Percentiles rank a stretch among this genome's conserved stretches.
Conservation (phyloP, 257 asterid species). For the Solanum paucissectum region DNA sequence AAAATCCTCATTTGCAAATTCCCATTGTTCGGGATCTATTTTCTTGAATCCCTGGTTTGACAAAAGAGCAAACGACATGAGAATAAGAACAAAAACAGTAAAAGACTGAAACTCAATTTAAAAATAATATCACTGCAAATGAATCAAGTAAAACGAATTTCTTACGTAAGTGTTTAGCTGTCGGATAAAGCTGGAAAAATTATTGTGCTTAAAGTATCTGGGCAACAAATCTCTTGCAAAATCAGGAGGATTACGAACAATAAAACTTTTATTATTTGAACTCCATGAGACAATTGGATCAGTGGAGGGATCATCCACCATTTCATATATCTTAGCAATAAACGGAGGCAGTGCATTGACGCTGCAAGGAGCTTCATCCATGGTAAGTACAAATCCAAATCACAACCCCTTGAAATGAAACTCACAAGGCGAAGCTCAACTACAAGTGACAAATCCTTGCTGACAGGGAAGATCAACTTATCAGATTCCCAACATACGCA, state of each 20-base stretch:
- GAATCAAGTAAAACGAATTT: not conserved
- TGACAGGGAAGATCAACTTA: not conserved
- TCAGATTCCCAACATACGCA: not conserved
- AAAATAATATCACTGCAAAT: not conserved
- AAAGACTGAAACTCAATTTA: not conserved
- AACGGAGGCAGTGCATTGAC: slow-evolving; percentile 69
- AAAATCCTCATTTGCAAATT: slow-evolving; percentile 78
- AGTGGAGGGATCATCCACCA: slow-evolving; percentile 77
- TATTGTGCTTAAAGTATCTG: slow-evolving; percentile 76
- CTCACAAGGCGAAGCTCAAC: not conserved
- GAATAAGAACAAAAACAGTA: not conserved
- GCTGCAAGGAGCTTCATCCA: slow-evolving; percentile 65
- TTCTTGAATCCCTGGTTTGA: slow-evolving; percentile 69
- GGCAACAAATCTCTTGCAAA: slow-evolving; percentile 68
- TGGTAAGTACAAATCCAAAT: slow-evolving; percentile 4
- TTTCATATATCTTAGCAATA: slow-evolving; percentile 75
- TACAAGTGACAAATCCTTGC: not conserved
- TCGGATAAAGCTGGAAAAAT: slow-evolving; percentile 87
- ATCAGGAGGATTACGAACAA: slow-evolving; percentile 73
- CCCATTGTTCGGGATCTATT: slow-evolving; percentile 90
- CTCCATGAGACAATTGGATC: slow-evolving; percentile 75
- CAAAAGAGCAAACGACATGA: not conserved
- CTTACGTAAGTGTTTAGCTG: slow-evolving; percentile 86
- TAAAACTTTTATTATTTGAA: slow-evolving; percentile 50
- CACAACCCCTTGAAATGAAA: not conserved